phyloP scores from a whole-genome alignment of 352 stramenopile species.

The Phytophthora sp. region DNA sequence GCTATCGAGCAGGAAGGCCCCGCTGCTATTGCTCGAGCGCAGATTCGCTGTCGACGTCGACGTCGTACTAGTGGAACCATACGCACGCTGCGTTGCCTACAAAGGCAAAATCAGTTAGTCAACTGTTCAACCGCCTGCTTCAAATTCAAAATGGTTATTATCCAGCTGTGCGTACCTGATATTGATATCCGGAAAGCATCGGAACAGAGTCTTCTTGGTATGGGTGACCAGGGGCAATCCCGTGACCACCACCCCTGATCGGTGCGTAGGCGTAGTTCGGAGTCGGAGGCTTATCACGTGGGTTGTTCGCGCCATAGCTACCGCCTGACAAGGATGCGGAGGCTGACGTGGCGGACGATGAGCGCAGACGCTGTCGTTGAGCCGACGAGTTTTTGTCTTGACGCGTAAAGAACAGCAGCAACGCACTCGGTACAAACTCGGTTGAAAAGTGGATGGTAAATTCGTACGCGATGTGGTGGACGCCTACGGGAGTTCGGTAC shows the following conservation, averaged over 20 bases:
- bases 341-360: slow-evolving; percentile 31
- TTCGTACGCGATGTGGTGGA: slow-evolving; percentile 77
- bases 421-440: slow-evolving; percentile 72
- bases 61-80: slow-evolving; percentile 37
- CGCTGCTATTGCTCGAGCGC: slow-evolving; percentile 54
- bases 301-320: slow-evolving; percentile 35
- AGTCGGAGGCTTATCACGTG: slow-evolving; percentile 44
- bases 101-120: background rate
- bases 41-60: slow-evolving; percentile 36
- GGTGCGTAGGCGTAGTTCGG: slow-evolving; percentile 46
- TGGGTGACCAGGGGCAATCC: slow-evolving; percentile 26
- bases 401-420: slow-evolving; percentile 76
- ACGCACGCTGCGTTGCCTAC: slow-evolving; percentile 47
- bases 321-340: slow-evolving; percentile 40
- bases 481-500: slow-evolving; percentile 62
- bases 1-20: slow-evolving; percentile 51
- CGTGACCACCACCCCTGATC: slow-evolving; percentile 39
- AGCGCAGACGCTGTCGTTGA: slow-evolving; percentile 29
- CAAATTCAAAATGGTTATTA: background rate
- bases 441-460: slow-evolving; percentile 75
- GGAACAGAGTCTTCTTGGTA: slow-evolving; percentile 57
- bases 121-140: background rate
- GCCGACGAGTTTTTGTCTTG: slow-evolving; percentile 36
- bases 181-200: slow-evolving; percentile 72
- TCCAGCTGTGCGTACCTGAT: slow-evolving; percentile 43